These are phyloP conservation scores for Aspergillus alliaceus DNA, from an alignment of 2,329 filamentous ascomycete genomes.

Conservation along the genomic window DNA sequence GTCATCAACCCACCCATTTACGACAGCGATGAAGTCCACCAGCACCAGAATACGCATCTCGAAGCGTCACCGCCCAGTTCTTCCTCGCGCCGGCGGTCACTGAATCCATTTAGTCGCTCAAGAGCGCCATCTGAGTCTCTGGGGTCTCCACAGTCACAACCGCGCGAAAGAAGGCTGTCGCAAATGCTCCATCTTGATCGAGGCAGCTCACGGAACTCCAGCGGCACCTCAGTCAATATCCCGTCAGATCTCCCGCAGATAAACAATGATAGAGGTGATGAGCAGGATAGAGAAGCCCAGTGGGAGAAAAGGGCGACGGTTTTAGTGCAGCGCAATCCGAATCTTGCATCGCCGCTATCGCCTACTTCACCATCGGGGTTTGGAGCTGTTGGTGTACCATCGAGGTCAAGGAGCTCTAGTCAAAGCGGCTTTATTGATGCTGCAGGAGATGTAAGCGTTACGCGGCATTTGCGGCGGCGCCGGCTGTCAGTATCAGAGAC, in stretches of 20 bases:
- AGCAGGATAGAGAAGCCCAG: constrained; percentile 63
- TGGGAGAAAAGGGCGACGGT: constrained; percentile 97
- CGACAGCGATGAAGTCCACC: constrained; percentile 41
- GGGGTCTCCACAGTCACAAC: constrained; percentile 21
- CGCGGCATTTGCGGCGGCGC: background rate
- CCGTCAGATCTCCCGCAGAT: constrained; percentile 80
- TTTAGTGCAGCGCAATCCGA: constrained; percentile 63
- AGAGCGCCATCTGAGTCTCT: constrained; percentile 25
- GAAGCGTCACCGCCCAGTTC: constrained; percentile 25
- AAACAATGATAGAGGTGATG: constrained; percentile 48
- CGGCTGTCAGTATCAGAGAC: background rate
- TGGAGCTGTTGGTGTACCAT: constrained; percentile 6
- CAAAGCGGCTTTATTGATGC: constrained; percentile 29
- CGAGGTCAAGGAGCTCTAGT: constrained; percentile 35
- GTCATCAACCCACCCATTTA: constrained; percentile 69
- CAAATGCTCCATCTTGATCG: constrained; percentile 36
- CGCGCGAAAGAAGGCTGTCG: constrained; percentile 33
- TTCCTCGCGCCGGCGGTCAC: constrained; percentile 33
- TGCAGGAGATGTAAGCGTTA: constrained; percentile 36
- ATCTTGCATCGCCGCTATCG: constrained; percentile 41
- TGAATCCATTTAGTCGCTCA: constrained; percentile 34
- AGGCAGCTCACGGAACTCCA: constrained; percentile 25
- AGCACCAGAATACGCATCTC: constrained; percentile 4
- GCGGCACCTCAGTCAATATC: constrained; percentile 62
- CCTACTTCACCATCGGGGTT: constrained; percentile 15